Evolutionary conservation across 2,329 filamentous ascomycete species (phyloP).

Genomic region (Aspergillus tanneri): DNA sequence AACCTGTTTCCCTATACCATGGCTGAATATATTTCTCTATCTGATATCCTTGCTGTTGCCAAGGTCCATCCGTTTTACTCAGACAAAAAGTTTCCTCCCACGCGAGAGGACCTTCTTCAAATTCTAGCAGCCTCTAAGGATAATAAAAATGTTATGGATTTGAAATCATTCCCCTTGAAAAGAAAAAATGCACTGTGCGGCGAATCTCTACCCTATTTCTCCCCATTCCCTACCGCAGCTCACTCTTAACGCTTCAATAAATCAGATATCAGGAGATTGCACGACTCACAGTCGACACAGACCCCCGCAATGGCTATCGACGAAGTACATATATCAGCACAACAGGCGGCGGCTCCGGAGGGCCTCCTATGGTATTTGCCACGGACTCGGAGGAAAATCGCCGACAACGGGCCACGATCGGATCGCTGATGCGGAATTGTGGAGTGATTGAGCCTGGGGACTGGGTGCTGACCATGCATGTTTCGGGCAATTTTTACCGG

Average conservation of each 20-base stretch:
- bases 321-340: slow-evolving; percentile 40
- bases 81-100: slow-evolving; percentile 33
- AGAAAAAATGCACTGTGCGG: too few relatives aligned
- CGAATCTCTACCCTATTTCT: neutral
- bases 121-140: neutral
- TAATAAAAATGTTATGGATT: too few relatives aligned
- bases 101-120: slow-evolving; percentile 7
- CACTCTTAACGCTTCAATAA: too few relatives aligned
- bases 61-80: slow-evolving; percentile 40
- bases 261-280: slow-evolving; percentile 39
- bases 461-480: slow-evolving; percentile 44
- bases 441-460: slow-evolving; percentile 38
- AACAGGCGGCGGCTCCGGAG: slow-evolving; percentile 43
- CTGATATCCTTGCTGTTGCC: slow-evolving; percentile 36
- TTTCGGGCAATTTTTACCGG: slow-evolving; percentile 41
- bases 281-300: slow-evolving; percentile 38
- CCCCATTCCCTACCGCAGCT: too few relatives aligned
- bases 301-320: slow-evolving; percentile 39
- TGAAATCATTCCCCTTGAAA: too few relatives aligned
- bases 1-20: neutral
- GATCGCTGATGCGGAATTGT: slow-evolving; percentile 30
- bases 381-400: slow-evolving; percentile 46
- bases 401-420: slow-evolving; percentile 38
- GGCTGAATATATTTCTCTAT: slow-evolving; percentile 15
- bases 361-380: slow-evolving; percentile 41